A percentile compares a stretch with the other conserved stretches of the same genome.
Evolutionary conservation across 192 early-diverging fungal genomes (phyloP).

Genomic region (Helicostylum pulchrum): DNA sequence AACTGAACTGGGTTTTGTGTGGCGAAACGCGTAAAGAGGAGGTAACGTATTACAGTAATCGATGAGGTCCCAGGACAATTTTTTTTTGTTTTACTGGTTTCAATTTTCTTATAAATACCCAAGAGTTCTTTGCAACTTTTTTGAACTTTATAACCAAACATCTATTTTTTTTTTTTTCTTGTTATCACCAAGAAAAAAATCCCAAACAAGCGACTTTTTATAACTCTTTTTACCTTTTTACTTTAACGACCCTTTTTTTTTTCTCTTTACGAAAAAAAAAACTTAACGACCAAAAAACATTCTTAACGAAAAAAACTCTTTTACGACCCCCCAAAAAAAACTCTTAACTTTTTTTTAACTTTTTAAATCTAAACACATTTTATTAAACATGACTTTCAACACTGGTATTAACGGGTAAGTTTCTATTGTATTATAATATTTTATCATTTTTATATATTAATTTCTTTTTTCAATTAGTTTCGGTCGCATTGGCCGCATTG

Average conservation of each 20-base stretch:
- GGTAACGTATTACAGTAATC: slow-evolving; percentile 16
- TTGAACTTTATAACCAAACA: slow-evolving; percentile 14
- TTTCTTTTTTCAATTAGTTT: slow-evolving; percentile 50
- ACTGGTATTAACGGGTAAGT: slow-evolving; percentile 63
- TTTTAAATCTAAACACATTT: background rate
- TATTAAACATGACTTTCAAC: slow-evolving; percentile 35
- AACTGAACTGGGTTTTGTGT: slow-evolving; percentile 1
- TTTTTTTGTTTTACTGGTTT: too few species aligned
- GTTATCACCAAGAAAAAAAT: slow-evolving; percentile 10
- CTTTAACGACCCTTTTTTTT: slow-evolving; percentile 20
- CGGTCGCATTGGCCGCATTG: slow-evolving; percentile 97
- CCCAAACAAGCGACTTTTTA: slow-evolving; percentile 9
- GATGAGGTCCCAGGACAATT: slow-evolving; percentile 4
- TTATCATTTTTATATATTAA: background rate
- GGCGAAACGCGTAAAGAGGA: slow-evolving; percentile 9
- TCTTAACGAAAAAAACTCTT: slow-evolving; percentile 17
- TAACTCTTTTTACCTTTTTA: background rate
- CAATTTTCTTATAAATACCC: slow-evolving; percentile 8
- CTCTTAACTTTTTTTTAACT: background rate
- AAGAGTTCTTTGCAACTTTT: background rate
- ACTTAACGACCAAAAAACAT: slow-evolving; percentile 10
- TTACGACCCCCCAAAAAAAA: slow-evolving; percentile 14
- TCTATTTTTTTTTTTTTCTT: slow-evolving; percentile 12
- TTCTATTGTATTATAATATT: background rate
- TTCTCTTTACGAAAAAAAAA: background rate